A percentile compares a stretch with the other conserved stretches of the same genome.
Conservation (phyloP, 306 rosid species). For the Glycine latifolia region DNA sequence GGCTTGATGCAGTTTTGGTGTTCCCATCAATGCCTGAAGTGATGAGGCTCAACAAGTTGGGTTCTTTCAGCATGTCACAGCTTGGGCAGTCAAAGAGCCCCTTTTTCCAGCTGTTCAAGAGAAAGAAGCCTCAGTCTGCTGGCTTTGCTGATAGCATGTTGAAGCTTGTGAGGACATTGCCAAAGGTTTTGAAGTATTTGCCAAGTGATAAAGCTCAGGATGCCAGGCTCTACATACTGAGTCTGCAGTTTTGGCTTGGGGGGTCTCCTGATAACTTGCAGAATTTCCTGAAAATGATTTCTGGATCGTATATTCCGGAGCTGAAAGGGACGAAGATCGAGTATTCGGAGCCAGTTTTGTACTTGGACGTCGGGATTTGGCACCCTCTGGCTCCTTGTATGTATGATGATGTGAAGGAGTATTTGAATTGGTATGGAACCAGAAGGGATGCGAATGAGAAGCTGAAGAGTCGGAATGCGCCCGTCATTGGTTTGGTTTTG, state of each 20-base stretch:
- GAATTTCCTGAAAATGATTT: constrained; percentile 89
- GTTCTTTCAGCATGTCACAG: constrained; percentile 92
- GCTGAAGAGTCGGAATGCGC: constrained; percentile 73
- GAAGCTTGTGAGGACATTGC: constrained; percentile 95
- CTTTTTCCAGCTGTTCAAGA: constrained; percentile 88
- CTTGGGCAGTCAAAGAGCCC: constrained; percentile 96
- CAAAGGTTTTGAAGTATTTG: constrained; percentile 92
- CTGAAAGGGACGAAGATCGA: constrained; percentile 75
- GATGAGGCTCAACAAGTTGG: constrained; percentile 91
- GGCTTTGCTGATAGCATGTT: constrained; percentile 99
- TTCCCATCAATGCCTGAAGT: constrained; percentile 99
- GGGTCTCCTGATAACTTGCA: constrained; percentile 94
- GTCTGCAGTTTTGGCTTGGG: constrained; percentile 98
- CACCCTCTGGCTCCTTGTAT: constrained; percentile 98
- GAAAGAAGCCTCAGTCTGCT: constrained; percentile 77
- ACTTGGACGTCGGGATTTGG: constrained; percentile 90
- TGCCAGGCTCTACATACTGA: constrained; percentile 86
- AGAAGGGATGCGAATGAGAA: constrained; percentile 90
- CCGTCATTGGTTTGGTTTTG: constrained; percentile 75
- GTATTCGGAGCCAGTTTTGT: constrained; percentile 93
- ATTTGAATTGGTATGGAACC: constrained; percentile 94
- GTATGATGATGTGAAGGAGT: constrained; percentile 98
- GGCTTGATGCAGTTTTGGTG: constrained; percentile 93
- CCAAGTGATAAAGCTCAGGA: constrained; percentile 99
- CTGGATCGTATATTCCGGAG: constrained; percentile 87